Base-by-base conservation (phyloP, 2,329 filamentous ascomycete genomes). In the Sporothrix brasiliensis region DNA sequence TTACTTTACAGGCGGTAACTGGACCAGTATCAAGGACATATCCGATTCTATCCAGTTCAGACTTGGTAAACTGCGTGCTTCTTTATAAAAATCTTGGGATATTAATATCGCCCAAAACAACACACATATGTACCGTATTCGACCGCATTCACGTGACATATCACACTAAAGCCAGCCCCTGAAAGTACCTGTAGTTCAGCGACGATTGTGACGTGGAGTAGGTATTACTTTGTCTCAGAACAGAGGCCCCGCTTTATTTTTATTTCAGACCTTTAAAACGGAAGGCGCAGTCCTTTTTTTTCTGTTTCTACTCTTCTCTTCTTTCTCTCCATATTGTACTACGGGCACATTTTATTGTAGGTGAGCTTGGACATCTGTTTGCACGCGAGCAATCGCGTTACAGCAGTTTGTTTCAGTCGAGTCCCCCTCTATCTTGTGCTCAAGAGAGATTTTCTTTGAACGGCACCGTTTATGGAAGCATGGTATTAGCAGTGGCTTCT, bases 381-480 rank as follows among this genome's bases (percentile, higher is more conserved):
- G 50, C 49, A 21, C 44, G 68, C 19, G 61, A 66, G 52, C 16
- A 58, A 58, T 69, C 53, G 24, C 13, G 67, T 24, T 16, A 53
- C 47, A 47, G 41, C 34, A 34, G 44, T 44, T 52, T 47, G 50
- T 69, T 80, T 82, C 82, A 80, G 79, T 89, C 86, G 84, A 88
- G 87, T 87, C 83, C 83, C 86, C 87, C 88, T 90, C 88, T 90
- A 90, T 90, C 87, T 87, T 89, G 86, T 89, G 87, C 83, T 85
- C 88, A 77, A 89, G 88, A 90, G 78, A 72, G 83, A 83, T 68
- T 79, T 75, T 77, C 77, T 63, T 63, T 47, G 58, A 63, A 79
- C 77, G 79, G 88, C 87, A 85, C 87, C 87, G 87, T 80, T 88
- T 89, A 88, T 90, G 88, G 88, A 90, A 89, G 87, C 87, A 87